These are phyloP conservation scores for Apophysomyces variabilis DNA, from an alignment of 371 early-diverging fungal species.

Conservation along the genomic window DNA sequence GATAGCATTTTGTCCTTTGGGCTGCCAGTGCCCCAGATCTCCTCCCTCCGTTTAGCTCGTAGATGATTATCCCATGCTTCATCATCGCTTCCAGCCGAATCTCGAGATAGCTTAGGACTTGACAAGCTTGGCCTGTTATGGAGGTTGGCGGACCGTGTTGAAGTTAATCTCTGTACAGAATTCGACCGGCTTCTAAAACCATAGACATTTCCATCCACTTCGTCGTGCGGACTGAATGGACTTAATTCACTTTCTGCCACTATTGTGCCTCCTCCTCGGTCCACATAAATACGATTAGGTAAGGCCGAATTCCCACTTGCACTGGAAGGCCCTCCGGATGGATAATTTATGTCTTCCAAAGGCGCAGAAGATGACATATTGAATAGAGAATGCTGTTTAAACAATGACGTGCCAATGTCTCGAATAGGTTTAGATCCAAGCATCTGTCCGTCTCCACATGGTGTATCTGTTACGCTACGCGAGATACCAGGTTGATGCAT, in stretches of 20 bases:
- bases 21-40: conserved; percentile 32
- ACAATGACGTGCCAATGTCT: conserved; percentile 45
- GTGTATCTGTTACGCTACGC: conserved; percentile 17
- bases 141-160: conserved; percentile 8
- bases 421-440: conserved; percentile 40
- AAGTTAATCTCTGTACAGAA: conserved; percentile 5
- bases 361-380: conserved; percentile 45
- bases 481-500: conserved; percentile 5
- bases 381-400: conserved; percentile 40
- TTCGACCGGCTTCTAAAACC: conserved; percentile 23
- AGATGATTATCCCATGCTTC: conserved; percentile 43
- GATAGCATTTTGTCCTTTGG: conserved; percentile 24
- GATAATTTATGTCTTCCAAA: conserved; percentile 25
- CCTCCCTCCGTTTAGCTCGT: conserved; percentile 44
- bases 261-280: conserved; percentile 49
- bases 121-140: not conserved
- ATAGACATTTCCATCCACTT: conserved; percentile 32
- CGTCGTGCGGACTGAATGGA: conserved; percentile 64
- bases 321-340: not conserved
- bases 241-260: conserved; percentile 53
- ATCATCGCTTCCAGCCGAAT: conserved; percentile 43
- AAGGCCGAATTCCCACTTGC: conserved; percentile 19
- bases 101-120: not conserved
- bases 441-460: conserved; percentile 15
- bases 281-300: conserved; percentile 12